Percentiles rank a stretch among this genome's conserved stretches.
Evolutionary conservation across 257 asterid species (phyloP).

Genomic region (Leonotis leonurus): DNA sequence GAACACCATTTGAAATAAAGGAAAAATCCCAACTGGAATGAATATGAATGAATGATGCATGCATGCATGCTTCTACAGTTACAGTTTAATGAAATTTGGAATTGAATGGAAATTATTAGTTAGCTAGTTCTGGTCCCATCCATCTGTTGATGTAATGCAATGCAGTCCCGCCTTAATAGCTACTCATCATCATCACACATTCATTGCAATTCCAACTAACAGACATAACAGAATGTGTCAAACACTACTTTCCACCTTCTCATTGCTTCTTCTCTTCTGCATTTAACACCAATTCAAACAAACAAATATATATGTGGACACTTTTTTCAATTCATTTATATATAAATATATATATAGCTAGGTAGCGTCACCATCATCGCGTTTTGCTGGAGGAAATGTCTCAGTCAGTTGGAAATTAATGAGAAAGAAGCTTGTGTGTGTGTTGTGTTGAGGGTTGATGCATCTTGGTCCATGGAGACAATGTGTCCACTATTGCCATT

Average conservation of each 20-base stretch:
- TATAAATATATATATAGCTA: neutral
- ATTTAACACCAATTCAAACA: neutral
- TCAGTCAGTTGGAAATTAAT: slow-evolving; percentile 24
- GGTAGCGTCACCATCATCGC: slow-evolving; percentile 44
- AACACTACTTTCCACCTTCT: slow-evolving; percentile 34
- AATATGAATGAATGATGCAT: too few relatives aligned
- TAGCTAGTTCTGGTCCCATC: slow-evolving; percentile 30
- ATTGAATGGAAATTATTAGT: too few relatives aligned
- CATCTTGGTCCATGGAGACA: slow-evolving; percentile 19
- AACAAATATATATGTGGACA: too few relatives aligned
- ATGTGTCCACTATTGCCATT: neutral
- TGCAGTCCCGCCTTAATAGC: slow-evolving; percentile 36
- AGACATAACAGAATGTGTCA: slow-evolving; percentile 24
- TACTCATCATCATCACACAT: slow-evolving; percentile 68
- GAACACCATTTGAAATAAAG: neutral
- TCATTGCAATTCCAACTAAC: slow-evolving; percentile 32
- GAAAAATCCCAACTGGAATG: neutral
- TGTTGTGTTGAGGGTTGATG: neutral
- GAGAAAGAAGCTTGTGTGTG: neutral
- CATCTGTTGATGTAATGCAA: neutral
- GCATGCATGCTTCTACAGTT: neutral
- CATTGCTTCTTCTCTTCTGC: slow-evolving; percentile 11
- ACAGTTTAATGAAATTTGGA: too few relatives aligned
- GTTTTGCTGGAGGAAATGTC: slow-evolving; percentile 69
- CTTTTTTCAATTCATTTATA: too few relatives aligned